phyloP scores from a whole-genome alignment of 352 stramenopile genomes.

The Thalassiosira livingstoniorum region DNA sequence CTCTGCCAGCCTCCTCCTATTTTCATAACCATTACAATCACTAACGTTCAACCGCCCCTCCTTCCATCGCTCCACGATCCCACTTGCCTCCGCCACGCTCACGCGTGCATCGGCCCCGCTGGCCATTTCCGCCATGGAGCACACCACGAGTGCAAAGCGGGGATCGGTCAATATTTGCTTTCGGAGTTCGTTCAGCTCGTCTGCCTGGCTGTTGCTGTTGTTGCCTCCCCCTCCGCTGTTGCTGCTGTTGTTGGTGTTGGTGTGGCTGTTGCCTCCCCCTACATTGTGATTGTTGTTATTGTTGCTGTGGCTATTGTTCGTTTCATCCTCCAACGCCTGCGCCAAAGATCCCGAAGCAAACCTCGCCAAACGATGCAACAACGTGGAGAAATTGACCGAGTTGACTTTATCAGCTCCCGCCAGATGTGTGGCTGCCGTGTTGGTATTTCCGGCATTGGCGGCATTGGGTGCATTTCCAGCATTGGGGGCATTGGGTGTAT shows the following conservation, averaged over 20 bases:
- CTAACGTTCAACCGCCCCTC: slow-evolving; percentile 32
- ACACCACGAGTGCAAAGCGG: slow-evolving; percentile 77
- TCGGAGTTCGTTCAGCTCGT: slow-evolving; percentile 44
- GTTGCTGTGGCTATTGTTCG: slow-evolving; percentile 28
- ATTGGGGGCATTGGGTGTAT: no score
- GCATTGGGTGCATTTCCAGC: no score
- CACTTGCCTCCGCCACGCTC: slow-evolving; percentile 26
- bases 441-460: background rate
- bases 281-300: slow-evolving; percentile 11
- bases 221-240: slow-evolving; percentile 9
- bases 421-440: slow-evolving; percentile 40
- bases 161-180: slow-evolving; percentile 71
- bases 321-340: slow-evolving; percentile 33
- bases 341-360: slow-evolving; percentile 26
- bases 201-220: background rate
- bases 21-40: slow-evolving; percentile 1
- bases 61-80: slow-evolving; percentile 26
- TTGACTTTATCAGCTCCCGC: slow-evolving; percentile 68
- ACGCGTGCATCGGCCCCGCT: slow-evolving; percentile 19
- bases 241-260: slow-evolving; percentile 49
- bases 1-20: slow-evolving; percentile 16
- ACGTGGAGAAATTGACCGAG: slow-evolving; percentile 81
- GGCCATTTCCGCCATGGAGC: slow-evolving; percentile 71
- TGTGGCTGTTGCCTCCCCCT: no score
- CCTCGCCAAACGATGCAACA: slow-evolving; percentile 71